Evolutionary conservation across 2,329 filamentous ascomycete species (phyloP), one percentile per base, ranked within the genome.

Genomic region (Penicillium glabrum): DNA sequence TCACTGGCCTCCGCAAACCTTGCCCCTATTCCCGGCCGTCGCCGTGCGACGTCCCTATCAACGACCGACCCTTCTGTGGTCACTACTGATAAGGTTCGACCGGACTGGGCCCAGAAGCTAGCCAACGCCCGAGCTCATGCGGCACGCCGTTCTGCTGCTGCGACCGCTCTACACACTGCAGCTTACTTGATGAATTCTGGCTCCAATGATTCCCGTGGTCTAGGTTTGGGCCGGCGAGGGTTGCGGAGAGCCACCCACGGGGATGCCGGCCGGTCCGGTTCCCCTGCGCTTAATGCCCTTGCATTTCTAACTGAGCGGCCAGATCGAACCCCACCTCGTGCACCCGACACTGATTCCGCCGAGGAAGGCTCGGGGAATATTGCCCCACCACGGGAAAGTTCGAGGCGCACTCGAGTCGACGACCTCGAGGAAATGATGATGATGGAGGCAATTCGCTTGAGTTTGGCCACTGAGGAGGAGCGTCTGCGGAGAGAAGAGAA

Each of bases 391-490:
- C 75, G 77, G n/a, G 72, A 82, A 8, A 83, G 80, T 63, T 83
- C 83, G 35, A 77, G 87, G 58, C 78, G 85, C 59, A 83, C 75
- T 54, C 83, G 91, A 29, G 86, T 96, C 70, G 91, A 96, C 23
- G 93, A 98, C 65, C 82, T 98, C 0, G 95, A 99, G 72, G 93
- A 96, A 48, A 90, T 99, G 80, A 99, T 99, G 95, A 92, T 98
- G 81, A 91, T 95, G 82, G 95, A 99, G 73, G 95, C 95, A 0
- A 96, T 99, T 47, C 83, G 95, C 39, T 75, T 96, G 29, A 96
- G 92, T 47, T 80, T 99, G n/a, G 92, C 89, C 0, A 88, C 91
- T 1, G 95, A 99, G 72, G 93, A 98, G 68, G 93, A 98, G 43
- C 85, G 93, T n/a, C 89, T 91, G 64, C 88, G 85, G 46, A 95